Evolutionary conservation across 2,329 filamentous ascomycete species (phyloP).

Genomic region (Tolypocladium tundrense): DNA sequence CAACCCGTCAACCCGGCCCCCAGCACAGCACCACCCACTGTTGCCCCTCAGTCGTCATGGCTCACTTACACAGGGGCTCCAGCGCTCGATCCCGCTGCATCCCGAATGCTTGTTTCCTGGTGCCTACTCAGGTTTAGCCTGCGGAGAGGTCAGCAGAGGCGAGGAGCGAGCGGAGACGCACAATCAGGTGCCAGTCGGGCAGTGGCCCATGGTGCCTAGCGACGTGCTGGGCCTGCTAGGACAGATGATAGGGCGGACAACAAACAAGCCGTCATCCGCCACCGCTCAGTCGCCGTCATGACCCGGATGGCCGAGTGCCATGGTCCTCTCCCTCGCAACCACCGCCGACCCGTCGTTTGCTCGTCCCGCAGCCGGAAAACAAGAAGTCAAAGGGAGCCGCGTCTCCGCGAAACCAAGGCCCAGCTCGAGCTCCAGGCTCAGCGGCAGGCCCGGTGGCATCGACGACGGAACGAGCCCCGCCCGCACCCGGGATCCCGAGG

Average conservation of each 20-base stretch:
- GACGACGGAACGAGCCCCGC: neutral
- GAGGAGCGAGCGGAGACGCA: neutral
- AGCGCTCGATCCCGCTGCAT: neutral
- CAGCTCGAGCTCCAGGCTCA: neutral
- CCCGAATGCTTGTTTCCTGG: neutral
- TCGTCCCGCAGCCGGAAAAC: neutral
- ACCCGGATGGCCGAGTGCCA: neutral
- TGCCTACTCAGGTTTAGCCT: neutral
- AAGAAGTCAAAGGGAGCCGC: neutral
- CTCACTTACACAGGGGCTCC: neutral
- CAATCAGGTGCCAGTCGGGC: neutral
- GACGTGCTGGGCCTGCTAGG: too few relatives aligned
- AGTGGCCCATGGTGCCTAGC: neutral
- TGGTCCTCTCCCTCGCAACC: neutral
- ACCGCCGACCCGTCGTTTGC: neutral
- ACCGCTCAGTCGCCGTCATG: neutral
- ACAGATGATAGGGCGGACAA: neutral
- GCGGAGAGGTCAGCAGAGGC: neutral
- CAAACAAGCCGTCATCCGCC: neutral
- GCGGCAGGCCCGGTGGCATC: neutral
- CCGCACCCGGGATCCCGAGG: neutral
- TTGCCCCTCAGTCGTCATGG: neutral
- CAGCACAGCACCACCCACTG: neutral
- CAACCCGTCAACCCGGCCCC: neutral
- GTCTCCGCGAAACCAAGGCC: neutral